Conservation (phyloP, 1,139 yeast genomes). For the Yamadazyma sp. region DNA sequence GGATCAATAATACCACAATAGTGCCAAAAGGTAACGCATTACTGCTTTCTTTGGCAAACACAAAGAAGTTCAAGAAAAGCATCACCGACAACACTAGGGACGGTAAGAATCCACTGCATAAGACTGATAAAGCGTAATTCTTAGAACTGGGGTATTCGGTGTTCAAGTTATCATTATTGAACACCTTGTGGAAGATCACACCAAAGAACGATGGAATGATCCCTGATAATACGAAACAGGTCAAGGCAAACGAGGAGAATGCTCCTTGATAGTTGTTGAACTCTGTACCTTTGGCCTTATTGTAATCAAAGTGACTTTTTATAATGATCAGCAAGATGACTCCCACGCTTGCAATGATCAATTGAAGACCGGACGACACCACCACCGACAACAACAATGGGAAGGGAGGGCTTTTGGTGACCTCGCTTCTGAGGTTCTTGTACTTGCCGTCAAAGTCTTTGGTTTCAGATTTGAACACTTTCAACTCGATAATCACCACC, state of each 20-base stretch:
- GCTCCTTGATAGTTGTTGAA: conserved; percentile 66
- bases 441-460: conserved; percentile 28
- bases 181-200: conserved; percentile 56
- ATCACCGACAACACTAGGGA: conserved; percentile 53
- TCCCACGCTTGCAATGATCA: conserved; percentile 62
- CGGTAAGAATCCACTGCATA: conserved; percentile 66
- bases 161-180: conserved; percentile 39
- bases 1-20: conserved; percentile 52
- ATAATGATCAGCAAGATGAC: conserved; percentile 61
- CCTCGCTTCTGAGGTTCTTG: conserved; percentile 56
- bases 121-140: conserved; percentile 35
- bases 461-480: conserved; percentile 39
- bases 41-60: conserved; percentile 78
- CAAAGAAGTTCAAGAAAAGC: conserved; percentile 60
- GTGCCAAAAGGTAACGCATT: conserved; percentile 78
- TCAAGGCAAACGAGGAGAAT: conserved; percentile 53
- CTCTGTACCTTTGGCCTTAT: conserved; percentile 24
- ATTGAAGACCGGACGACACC: conserved; percentile 76
- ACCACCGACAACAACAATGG: conserved; percentile 53
- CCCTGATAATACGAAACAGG: conserved; percentile 68
- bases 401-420: conserved; percentile 50
- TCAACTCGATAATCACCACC: conserved; percentile 61
- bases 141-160: conserved; percentile 21
- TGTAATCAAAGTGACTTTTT: conserved; percentile 30
- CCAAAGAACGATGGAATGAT: conserved; percentile 73